Base-by-base conservation (phyloP, 768 basidiomycete species). In the Psilocybe sp. region DNA sequence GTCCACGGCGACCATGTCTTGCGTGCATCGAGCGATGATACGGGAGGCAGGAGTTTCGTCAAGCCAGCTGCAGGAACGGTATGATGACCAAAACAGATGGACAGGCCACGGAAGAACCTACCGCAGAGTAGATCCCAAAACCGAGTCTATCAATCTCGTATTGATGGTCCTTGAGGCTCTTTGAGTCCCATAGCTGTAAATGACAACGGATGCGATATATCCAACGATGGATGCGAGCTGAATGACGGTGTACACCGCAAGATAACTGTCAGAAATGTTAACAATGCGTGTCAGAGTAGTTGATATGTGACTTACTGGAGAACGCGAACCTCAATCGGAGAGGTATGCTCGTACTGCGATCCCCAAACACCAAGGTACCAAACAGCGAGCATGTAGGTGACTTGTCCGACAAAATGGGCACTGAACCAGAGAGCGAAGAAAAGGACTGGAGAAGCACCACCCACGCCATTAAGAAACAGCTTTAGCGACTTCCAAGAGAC, bases 101-200 rank as follows among this genome's bases (percentile, higher is more conserved):
- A 20, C 23, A 36, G 18, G 3, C 4, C 59, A 40, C 10, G 31
- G 12, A 19, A 38, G 32, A 31, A 12, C 65, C n/a, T 50, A 78
- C 81, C 82, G 72, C 20, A 86, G 60, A 1, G 85, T 85, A 2
- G 82, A 80, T 1, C 81, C 77, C 9, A 86, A 64, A 1, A 86
- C 62, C 10, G 81, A 73, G 19, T 71, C 57, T 14, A 86, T 54
- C 3, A 87, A 72, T 47, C 67, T 64, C n/a, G 57, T 54, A 58
- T 86, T 82, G 14, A 86, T 76, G 9, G 54, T 63, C 45, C 73
- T 66, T 6, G 82, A 82, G 1, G 83, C 84, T 42, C 78, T 65
- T 44, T 84, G 53, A 1, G 66, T 53, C 1, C 82, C 84, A 33
- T 63, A 66, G 10, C 78, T 64, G 55, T 72, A 83, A 8, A 74